phyloP scores from a whole-genome alignment of 345 rosid species.

The Arabidopsis thaliana region TAIR10.1 NC_003070.9:4713001-4713500 shows the following conservation, averaged over 20 bases:
- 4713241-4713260: neutral
- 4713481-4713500: constrained; percentile 42
- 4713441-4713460: neutral
- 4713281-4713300: neutral
- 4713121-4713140: constrained; percentile 20
- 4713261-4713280: neutral
- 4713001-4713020: constrained; percentile 9
- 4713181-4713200: constrained; percentile 41
- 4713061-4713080: neutral
- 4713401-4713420: neutral
- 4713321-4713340: no score
- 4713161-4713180: constrained; percentile 42
- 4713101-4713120: neutral
- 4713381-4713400: no score
- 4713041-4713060: neutral
- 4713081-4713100: neutral
- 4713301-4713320: neutral
- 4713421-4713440: neutral
- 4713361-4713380: no score
- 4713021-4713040: constrained; percentile 7
- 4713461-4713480: constrained; percentile 15
- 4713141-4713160: constrained; percentile 41
- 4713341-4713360: no score
- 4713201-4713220: constrained; percentile 48
- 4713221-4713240: constrained; percentile 33